Conservation (phyloP, 2,329 filamentous ascomycete genomes). For the Epichloe gansuensis region DNA sequence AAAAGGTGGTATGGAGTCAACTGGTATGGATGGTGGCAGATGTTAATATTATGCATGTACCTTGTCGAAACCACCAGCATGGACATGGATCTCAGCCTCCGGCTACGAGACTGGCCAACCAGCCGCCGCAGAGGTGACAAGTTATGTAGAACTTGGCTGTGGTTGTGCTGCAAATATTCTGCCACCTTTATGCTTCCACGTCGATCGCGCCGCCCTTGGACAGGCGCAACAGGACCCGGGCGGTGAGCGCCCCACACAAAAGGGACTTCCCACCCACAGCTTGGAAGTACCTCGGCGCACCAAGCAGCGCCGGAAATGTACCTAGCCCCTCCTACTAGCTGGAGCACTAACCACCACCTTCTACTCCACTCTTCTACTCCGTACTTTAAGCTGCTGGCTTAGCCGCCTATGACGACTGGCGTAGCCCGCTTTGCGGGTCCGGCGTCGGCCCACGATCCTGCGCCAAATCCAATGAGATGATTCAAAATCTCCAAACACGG, state of each 20-base stretch:
- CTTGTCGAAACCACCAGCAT: background rate
- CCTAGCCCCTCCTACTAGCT: background rate
- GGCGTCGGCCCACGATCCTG: slow-evolving; percentile 3
- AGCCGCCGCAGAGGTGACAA: background rate
- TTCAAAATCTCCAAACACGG: slow-evolving; percentile 1
- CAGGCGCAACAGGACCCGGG: background rate
- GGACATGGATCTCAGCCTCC: background rate
- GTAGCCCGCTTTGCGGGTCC: slow-evolving; percentile 5
- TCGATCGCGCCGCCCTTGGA: background rate
- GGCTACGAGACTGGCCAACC: background rate
- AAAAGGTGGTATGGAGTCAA: background rate
- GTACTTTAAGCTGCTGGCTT: background rate
- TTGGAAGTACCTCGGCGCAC: background rate
- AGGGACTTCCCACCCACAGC: too few species aligned
- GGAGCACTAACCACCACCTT: background rate
- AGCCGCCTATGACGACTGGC: slow-evolving; percentile 1
- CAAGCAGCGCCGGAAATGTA: background rate
- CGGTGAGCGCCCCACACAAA: slow-evolving; percentile 2
- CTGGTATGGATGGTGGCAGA: background rate
- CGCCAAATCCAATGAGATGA: slow-evolving; percentile 6
- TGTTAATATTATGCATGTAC: background rate
- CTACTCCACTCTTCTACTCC: too few species aligned
- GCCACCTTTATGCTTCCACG: slow-evolving; percentile 1
- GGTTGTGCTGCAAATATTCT: slow-evolving; percentile 7
- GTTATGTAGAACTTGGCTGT: background rate